These are phyloP conservation scores for Nicotiana tabacum DNA, from an alignment of 257 asterid genomes.

Conservation along the genomic window DNA sequence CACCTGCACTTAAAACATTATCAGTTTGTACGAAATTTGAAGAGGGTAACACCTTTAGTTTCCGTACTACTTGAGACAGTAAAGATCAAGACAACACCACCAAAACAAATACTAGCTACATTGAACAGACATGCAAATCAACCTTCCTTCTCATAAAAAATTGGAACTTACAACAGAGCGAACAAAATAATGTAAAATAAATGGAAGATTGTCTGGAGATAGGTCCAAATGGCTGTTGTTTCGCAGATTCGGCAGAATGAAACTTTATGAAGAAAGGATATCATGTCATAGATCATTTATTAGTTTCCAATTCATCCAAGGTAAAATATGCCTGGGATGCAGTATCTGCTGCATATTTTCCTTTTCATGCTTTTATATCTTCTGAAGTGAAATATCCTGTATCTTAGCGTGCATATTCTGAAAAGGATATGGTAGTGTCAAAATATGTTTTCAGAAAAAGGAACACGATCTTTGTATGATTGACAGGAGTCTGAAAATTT, in stretches of 20 bases:
- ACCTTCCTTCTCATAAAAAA: background rate
- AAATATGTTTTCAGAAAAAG: background rate
- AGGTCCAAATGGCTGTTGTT: background rate
- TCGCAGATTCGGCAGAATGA: background rate
- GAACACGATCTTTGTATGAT: background rate
- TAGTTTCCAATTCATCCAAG: background rate
- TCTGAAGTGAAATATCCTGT: background rate
- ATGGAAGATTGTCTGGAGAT: background rate
- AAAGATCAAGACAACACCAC: background rate
- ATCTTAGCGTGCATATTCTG: background rate
- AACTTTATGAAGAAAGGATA: background rate
- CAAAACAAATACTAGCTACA: background rate
- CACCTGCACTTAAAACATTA: conserved; percentile 44
- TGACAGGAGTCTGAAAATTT: background rate
- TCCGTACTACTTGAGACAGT: background rate
- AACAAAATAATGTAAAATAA: background rate
- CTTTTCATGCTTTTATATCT: background rate
- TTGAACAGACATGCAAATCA: background rate
- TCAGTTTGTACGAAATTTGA: background rate
- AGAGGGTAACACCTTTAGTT: background rate
- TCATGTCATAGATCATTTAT: background rate
- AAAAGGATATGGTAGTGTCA: background rate
- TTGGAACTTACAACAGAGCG: background rate
- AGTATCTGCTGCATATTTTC: background rate
- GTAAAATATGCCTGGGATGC: background rate